phyloP scores from a whole-genome alignment of 208 protist genomes.

The Trypanosoma mega region DNA sequence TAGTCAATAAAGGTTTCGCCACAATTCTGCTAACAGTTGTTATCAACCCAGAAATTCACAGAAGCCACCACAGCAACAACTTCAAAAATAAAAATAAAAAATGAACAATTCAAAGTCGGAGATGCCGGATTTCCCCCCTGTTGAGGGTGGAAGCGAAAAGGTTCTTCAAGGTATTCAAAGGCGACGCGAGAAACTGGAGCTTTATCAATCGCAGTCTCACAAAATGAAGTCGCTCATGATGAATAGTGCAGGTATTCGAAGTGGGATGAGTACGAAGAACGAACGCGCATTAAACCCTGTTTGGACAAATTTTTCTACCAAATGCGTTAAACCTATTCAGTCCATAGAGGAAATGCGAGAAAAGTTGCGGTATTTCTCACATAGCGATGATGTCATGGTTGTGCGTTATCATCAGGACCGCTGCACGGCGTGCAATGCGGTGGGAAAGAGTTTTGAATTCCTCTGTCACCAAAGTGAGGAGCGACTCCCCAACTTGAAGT shows the following conservation, averaged over 20 bases:
- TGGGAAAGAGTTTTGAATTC: constrained; percentile 78
- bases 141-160: constrained; percentile 14
- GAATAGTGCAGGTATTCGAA: constrained; percentile 72
- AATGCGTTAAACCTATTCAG: constrained; percentile 59
- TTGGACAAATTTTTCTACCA: constrained; percentile 68
- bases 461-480: constrained; percentile 67
- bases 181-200: constrained; percentile 56
- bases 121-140: background rate
- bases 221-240: constrained; percentile 82
- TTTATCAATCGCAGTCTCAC: constrained; percentile 80
- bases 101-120: background rate
- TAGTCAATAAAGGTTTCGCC: no score
- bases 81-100: background rate
- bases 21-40: no score
- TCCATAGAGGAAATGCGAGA: constrained; percentile 71
- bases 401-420: constrained; percentile 80
- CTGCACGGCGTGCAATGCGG: constrained; percentile 85
- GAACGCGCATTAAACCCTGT: constrained; percentile 61
- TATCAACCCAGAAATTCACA: no score
- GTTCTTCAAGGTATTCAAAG: constrained; percentile 43
- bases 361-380: constrained; percentile 75
- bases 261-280: constrained; percentile 46
- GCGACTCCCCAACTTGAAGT: constrained; percentile 53
- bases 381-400: constrained; percentile 78
- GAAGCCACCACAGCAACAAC: background rate